A percentile compares a stretch with the other conserved stretches of the same genome.
phyloP scores from a whole-genome alignment of 306 rosid species.

The Aeschynomene evenia region DNA sequence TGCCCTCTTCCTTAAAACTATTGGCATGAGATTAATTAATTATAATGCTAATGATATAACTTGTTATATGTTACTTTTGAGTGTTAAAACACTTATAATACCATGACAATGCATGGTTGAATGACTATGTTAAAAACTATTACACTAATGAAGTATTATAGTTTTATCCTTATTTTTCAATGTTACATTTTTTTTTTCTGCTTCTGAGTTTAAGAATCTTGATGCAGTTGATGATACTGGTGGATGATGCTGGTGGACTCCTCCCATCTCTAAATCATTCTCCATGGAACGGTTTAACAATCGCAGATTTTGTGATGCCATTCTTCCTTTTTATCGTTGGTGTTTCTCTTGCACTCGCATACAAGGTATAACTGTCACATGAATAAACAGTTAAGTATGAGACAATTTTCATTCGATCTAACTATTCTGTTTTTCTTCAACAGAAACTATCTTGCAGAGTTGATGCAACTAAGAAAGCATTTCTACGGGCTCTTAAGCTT shows the following conservation, averaged over 20 bases:
- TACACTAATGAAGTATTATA: no score
- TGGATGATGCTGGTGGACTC: slow-evolving; percentile 87
- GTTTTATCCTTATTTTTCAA: neutral
- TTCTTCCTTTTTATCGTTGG: slow-evolving; percentile 94
- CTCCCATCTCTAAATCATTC: slow-evolving; percentile 89
- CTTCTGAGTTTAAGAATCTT: slow-evolving; percentile 17
- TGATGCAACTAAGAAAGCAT: slow-evolving; percentile 66
- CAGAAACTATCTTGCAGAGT: slow-evolving; percentile 68
- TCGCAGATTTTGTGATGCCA: slow-evolving; percentile 96
- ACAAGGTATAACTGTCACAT: slow-evolving; percentile 61
- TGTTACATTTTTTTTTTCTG: neutral
- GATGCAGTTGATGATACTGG: slow-evolving; percentile 92
- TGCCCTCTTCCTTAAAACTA: slow-evolving; percentile 1
- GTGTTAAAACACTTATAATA: no score
- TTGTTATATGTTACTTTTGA: no score
- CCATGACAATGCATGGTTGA: no score
- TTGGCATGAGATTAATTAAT: neutral
- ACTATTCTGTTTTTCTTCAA: slow-evolving; percentile 23
- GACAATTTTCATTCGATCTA: neutral
- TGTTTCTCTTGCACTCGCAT: slow-evolving; percentile 79
- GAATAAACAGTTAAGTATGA: neutral
- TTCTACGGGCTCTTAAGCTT: slow-evolving; percentile 71
- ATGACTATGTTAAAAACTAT: no score
- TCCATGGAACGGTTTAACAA: slow-evolving; percentile 93
- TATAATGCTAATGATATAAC: no score